These are phyloP conservation scores for Periconia macrospinosa DNA, from an alignment of 2,329 filamentous ascomycete species.

Conservation along the genomic window DNA sequence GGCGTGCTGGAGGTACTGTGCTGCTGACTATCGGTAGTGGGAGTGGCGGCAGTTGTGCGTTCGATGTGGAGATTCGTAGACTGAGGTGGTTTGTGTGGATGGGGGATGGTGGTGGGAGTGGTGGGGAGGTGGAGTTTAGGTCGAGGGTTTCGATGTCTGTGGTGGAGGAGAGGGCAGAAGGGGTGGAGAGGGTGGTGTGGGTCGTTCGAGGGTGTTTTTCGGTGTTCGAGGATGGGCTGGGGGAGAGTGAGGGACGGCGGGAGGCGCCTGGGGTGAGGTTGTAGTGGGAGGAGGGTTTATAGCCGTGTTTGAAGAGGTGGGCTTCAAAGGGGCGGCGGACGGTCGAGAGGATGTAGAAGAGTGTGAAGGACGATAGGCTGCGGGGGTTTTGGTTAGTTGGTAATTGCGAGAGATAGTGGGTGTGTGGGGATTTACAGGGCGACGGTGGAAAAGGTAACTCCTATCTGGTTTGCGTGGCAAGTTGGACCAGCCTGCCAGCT, in stretches of 20 bases:
- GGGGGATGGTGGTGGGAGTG: constrained; percentile 21
- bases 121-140: constrained; percentile 17
- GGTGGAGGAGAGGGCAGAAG: constrained; percentile 20
- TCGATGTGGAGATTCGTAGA: constrained; percentile 31
- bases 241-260: constrained; percentile 17
- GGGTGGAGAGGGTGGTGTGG: constrained; percentile 17
- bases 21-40: constrained; percentile 22
- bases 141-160: constrained; percentile 31
- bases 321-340: constrained; percentile 43
- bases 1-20: constrained; percentile 9
- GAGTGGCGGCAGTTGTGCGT: constrained; percentile 31
- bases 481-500: constrained; percentile 38
- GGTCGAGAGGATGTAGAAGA: constrained; percentile 37
- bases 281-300: constrained; percentile 9
- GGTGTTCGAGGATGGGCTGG: constrained; percentile 14
- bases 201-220: constrained; percentile 12
- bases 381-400: not conserved
- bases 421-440: constrained; percentile 30
- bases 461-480: constrained; percentile 32
- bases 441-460: constrained; percentile 35
- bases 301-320: constrained; percentile 32
- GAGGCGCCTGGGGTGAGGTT: constrained; percentile 20
- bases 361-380: constrained; percentile 33
- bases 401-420: not conserved
- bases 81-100: constrained; percentile 22